A percentile compares a stretch with the other conserved stretches of the same genome.
Evolutionary conservation across 306 rosid genomes (phyloP).

Genomic region (Rubus parviflorus): DNA sequence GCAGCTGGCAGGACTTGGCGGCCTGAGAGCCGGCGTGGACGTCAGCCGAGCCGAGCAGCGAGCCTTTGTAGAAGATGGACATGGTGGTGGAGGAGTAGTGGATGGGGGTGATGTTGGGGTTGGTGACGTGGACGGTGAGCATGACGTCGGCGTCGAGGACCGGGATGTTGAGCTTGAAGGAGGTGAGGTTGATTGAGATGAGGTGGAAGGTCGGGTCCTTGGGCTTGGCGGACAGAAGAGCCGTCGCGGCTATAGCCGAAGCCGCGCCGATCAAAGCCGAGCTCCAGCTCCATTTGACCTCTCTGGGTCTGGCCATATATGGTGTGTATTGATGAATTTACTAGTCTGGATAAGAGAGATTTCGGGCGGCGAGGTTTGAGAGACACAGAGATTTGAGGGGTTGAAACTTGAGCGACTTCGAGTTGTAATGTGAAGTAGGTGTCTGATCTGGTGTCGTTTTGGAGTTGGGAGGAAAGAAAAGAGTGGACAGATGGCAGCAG

Average conservation of each 20-base stretch:
- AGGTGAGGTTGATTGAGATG: conserved; percentile 67
- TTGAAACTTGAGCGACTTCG: too few relatives aligned
- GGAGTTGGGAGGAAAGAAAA: neutral
- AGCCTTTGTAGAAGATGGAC: conserved; percentile 82
- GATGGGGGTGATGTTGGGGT: conserved; percentile 76
- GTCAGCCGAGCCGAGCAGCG: conserved; percentile 75
- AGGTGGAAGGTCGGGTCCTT: conserved; percentile 80
- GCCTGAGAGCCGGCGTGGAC: conserved; percentile 76
- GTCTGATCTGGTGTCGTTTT: too few relatives aligned
- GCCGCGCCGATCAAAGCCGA: conserved; percentile 77
- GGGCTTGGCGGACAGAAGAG: conserved; percentile 59
- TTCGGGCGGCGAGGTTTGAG: too few relatives aligned
- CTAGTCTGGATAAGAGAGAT: too few relatives aligned
- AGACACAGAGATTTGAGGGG: too few relatives aligned
- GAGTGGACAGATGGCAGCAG: neutral
- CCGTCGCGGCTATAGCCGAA: conserved; percentile 59
- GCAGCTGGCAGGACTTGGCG: conserved; percentile 63
- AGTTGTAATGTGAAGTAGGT: neutral
- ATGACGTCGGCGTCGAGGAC: conserved; percentile 62
- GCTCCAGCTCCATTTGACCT: conserved; percentile 63
- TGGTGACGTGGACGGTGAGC: conserved; percentile 81
- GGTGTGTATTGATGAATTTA: too few relatives aligned
- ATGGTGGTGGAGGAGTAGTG: conserved; percentile 74
- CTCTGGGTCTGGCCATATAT: conserved; percentile 30
- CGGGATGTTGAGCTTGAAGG: conserved; percentile 64